Evolutionary conservation across 208 protist species (phyloP), one percentile per base, ranked within the genome.

Genomic region (Blastocrithidia nonstop): DNA sequence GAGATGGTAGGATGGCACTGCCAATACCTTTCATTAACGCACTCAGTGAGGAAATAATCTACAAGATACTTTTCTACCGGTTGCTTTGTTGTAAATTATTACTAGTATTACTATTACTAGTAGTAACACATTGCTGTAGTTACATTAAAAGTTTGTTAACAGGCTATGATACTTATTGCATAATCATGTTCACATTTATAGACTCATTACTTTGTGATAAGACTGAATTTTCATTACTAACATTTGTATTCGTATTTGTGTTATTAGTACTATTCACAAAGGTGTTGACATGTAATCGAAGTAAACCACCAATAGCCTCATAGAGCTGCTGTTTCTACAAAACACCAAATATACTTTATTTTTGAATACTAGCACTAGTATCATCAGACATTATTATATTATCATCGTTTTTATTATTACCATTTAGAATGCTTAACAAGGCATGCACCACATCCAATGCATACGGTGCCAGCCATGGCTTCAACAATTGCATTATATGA

Each of bases 241-340:
- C 15, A n/a, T 40, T 19, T 6, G 6, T 17, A 6, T 33, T 49
- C n/a, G 15, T 4, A 28, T 20, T 24, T 19, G 33, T 32, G 13
- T 9, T 44, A 5, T 25, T 38, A 41, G 17, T 13, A 40, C 19
- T 21, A 19, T 8, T 37, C 28, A 45, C 50, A 8, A 2, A 32
- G 15, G 11, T 6, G 27, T 39, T 41, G 23, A 48, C 33, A 31
- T 27, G 50, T 11, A 68, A 56, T 49, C 69, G 70, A 8, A 88
- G 48, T 26, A 89, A 42, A 6, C 61, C 76, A 4, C 80, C 80
- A 2, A 59, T 74, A 0, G 69, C 66, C 50, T 85, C 80, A 42
- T 80, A 89, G 4, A 89, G 43, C 45, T 89, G 71, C 4, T 66
- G 63, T 0, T n/a, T n/a, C n/a, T n/a, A n/a, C n/a, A n/a, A n/a